Base-by-base conservation (phyloP, 179 eudicot species). In the Heliamphora pulchella region DNA sequence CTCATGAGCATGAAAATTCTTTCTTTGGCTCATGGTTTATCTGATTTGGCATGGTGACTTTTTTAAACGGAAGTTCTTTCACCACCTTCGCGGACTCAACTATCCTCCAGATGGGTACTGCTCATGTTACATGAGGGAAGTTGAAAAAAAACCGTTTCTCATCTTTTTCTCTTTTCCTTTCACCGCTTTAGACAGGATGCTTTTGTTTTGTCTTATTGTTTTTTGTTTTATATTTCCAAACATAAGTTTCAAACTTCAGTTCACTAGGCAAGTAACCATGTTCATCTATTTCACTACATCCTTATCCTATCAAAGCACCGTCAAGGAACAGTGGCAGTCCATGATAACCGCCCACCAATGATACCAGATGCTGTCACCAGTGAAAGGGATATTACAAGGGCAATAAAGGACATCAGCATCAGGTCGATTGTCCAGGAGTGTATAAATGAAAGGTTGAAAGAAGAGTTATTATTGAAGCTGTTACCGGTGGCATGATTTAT, bases 331-430 rank as follows among this genome's bases (percentile, higher is more conserved):
- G 11, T 5, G 10, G 11, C 2, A 13, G 58, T 9, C 58, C 58
- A 54, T 54, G 11, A 54, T 54, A 54, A 9, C 58, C 58, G 10
- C 58, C 58, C 58, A 54, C 58, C 58, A 54, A 8, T 54, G 10
- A 54, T 54, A 54, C 10, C 14, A 9, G 58, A 54, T 54, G 58
- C 58, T 54, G 58, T 54, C 11, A 54, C 9, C 46, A 68, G 46
- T 11, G 51, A 5, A 70, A 70, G 0, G 13, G 51, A 44, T 46
- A 44, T 7, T 9, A 53, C 3, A 74, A 80, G 13, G 63, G 62
- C 15, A 59, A 18, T 20, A 75, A 76, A 76, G 76, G 3, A 15
- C 69, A 54, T 81, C 62, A 44, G 51, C 22, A 50, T 73, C 43
- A 46, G 17, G 17, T 71, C 31, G 44, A 68, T 68, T 48, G 22